Conservation (phyloP, 805 yeast species). For the Dipodascus geniculatus region DNA sequence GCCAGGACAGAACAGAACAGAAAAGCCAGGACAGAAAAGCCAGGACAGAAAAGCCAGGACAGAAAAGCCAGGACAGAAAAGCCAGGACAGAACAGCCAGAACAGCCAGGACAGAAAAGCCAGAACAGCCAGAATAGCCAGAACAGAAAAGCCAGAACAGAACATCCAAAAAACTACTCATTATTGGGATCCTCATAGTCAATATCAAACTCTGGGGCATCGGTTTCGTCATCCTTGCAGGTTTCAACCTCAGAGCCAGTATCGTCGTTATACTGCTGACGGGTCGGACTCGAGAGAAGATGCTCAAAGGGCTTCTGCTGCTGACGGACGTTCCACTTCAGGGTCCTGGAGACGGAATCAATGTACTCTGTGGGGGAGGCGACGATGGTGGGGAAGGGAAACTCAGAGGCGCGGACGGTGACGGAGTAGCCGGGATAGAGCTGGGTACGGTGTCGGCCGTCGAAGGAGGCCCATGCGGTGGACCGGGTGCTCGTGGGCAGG, state of each 20-base stretch:
- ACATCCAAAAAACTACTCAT: neutral
- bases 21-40: too few relatives aligned
- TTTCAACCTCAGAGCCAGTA: neutral
- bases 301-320: conserved; percentile 69
- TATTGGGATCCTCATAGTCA: neutral
- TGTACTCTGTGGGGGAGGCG: conserved; percentile 48
- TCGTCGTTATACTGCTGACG: conserved; percentile 1
- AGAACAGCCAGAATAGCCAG: too few relatives aligned
- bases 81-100: too few relatives aligned
- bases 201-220: neutral
- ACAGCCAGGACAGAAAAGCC: too few relatives aligned
- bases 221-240: neutral
- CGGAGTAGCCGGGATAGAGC: conserved; percentile 67
- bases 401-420: conserved; percentile 70
- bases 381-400: conserved; percentile 90
- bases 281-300: conserved; percentile 22
- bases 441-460: conserved; percentile 86
- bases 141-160: too few relatives aligned
- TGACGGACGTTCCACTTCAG: conserved; percentile 91
- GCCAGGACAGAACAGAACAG: too few relatives aligned
- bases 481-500: conserved; percentile 67
- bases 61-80: too few relatives aligned
- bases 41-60: too few relatives aligned
- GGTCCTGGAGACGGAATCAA: conserved; percentile 77
- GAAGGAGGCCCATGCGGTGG: conserved; percentile 93